phyloP scores from a whole-genome alignment of 768 basidiomycete genomes.

The Pholiota conissans region DNA sequence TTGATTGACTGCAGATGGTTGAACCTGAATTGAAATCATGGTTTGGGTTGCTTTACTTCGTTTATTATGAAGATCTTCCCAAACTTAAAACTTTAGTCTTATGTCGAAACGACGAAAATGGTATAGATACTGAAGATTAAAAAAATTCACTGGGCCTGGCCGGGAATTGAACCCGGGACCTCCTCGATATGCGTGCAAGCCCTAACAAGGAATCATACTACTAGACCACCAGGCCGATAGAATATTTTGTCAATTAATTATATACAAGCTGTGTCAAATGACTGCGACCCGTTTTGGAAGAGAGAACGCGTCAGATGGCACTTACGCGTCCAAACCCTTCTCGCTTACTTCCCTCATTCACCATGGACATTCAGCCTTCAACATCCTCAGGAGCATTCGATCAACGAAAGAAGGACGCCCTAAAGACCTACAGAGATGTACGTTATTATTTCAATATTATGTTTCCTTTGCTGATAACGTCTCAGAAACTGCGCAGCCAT shows the following conservation, averaged over 20 bases:
- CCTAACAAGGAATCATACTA: slow-evolving; percentile 67
- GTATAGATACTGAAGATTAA: background rate
- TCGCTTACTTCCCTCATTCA: slow-evolving; percentile 11
- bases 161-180: slow-evolving; percentile 90
- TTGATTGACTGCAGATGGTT: too few relatives aligned
- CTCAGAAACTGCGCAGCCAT: slow-evolving; percentile 92
- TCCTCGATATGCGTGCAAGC: slow-evolving; percentile 53
- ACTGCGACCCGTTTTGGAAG: slow-evolving; percentile 3
- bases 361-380: slow-evolving; percentile 48
- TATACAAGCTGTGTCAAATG: background rate
- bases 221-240: slow-evolving; percentile 51
- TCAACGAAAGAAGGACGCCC: slow-evolving; percentile 68
- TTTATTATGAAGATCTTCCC: too few relatives aligned
- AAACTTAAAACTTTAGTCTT: too few relatives aligned
- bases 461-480: slow-evolving; percentile 6
- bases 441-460: slow-evolving; percentile 4
- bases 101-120: too few relatives aligned
- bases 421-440: slow-evolving; percentile 79
- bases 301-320: slow-evolving; percentile 30
- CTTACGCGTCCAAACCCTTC: slow-evolving; percentile 37
- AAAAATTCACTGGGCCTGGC: slow-evolving; percentile 52
- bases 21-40: too few relatives aligned
- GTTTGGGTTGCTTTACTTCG: too few relatives aligned
- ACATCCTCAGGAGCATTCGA: slow-evolving; percentile 66
- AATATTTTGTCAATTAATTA: background rate